Evolutionary conservation across 2,329 filamentous ascomycete genomes (phyloP), one percentile per base, ranked within the genome.

Genomic region (Ophiostoma perfectum): DNA sequence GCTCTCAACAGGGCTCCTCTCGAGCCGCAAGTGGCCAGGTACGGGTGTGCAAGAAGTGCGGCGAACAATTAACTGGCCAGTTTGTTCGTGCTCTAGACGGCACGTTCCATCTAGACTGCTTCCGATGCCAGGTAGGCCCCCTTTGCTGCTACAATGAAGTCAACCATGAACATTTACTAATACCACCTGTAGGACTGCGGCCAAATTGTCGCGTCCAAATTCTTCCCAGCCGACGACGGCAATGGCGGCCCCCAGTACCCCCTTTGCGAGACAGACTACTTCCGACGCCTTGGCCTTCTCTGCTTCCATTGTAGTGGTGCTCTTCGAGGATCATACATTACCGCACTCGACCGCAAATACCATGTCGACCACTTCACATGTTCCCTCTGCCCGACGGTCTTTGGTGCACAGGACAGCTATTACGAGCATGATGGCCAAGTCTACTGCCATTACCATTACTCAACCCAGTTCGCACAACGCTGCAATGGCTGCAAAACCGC

Each of bases 331-430:
- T 98, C 95, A 4, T 99, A 99, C 80, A 99, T 99, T 76, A 99
- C 95, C 16, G 95, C 95, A 3, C 85, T 99, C 67, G 95, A 99
- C 74, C 91, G 92, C 75, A 99, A 99, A 81, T 99, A 99, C 78
- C 95, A 97, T 79, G 96, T 99, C 73, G 94, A 98, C 78, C 95
- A 99, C 80, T 99, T 99, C 76, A 99, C 95, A 49, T 99, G 95
- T 80, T 98, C 93, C 11, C 88, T 97, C 44, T 99, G 95, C 77
- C 91, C 93, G 4, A 98, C 95, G 1, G 90, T 98, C n/a, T 99
- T 99, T 76, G 95, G 95, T 66, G 95, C 95, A 6, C 92, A 96
- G 75, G 95, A 99, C 81, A 97, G 93, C 77, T 99, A 99, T 78
- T 99, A 99, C 79, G 95, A 99, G 78, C 95, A 99, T 76, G 93